Evolutionary conservation across 257 asterid genomes (phyloP), one percentile per base, ranked within the genome.

Genomic region (Primulina tabacum): DNA sequence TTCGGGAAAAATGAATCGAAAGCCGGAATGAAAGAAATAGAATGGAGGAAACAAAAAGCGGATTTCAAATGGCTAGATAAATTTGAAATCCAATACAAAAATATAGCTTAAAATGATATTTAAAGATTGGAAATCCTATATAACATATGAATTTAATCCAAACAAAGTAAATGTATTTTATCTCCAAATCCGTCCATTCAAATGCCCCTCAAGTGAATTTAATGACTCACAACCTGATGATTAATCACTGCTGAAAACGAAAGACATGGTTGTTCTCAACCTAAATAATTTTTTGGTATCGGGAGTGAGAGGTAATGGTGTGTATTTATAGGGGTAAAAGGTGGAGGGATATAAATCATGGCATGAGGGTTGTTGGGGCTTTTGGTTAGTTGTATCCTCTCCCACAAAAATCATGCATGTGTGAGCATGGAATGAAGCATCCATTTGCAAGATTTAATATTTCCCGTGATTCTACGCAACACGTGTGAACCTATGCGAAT

Each of bases 381-480:
- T 35, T 24, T 43, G 53, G 53, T 43, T 43, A 62, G 67, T 72
- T 33, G 33, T 40, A 73, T 26, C 56, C 62, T 64, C 75, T 72
- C 76, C 43, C 76, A 77, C 64, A 71, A 72, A 70, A 81, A 81
- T 79, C 88, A 81, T 83, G 78, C 75, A 74, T 81, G 84, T 78
- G 82, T 81, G 79, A 76, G 84, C 82, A 81, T 72, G 77, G 79
- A 84, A 76, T 84, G 81, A 82, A 86, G 86, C 88, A 72, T 37
- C 74, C 32, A 60, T 40, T 64, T 66, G 81, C 76, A 82, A 77
- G 69, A 52, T 50, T 77, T 18, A 40, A 43, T 60, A 50, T 73
- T 61, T 35, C 26, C 55, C 33, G 73, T 62, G 79, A 69, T 83
- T 77, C n/a, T 11, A 43, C 1, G n/a, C 17, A 3, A 43, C 6